A percentile compares a stretch with the other conserved stretches of the same genome.
Conservation (phyloP, 805 yeast genomes). For the Yarrowia phangngaensis region DNA sequence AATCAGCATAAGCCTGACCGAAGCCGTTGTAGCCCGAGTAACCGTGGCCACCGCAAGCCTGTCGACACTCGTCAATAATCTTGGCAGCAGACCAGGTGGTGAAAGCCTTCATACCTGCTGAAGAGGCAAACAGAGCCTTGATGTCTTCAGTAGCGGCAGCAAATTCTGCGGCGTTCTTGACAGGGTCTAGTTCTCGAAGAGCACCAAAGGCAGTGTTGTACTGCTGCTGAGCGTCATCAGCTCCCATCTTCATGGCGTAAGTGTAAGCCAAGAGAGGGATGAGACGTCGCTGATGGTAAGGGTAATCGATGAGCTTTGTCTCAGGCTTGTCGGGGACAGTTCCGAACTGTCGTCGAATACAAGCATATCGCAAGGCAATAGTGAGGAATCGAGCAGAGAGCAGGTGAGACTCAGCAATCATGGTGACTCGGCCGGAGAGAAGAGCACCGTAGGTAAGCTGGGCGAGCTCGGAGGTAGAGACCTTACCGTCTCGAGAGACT, state of each 20-base stretch:
- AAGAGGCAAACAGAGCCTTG: slow-evolving; percentile 74
- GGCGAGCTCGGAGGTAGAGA: slow-evolving; percentile 75
- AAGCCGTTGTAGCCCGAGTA: slow-evolving; percentile 87
- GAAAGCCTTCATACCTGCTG: slow-evolving; percentile 85
- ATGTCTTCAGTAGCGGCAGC: slow-evolving; percentile 51
- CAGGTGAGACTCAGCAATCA: slow-evolving; percentile 83
- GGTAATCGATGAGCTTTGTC: slow-evolving; percentile 75
- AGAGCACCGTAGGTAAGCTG: slow-evolving; percentile 86
- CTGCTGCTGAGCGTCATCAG: slow-evolving; percentile 51
- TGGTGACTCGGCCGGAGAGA: slow-evolving; percentile 81
- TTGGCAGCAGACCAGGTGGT: slow-evolving; percentile 81
- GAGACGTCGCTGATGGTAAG: slow-evolving; percentile 82
- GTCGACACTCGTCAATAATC: slow-evolving; percentile 84
- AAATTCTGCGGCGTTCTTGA: slow-evolving; percentile 48
- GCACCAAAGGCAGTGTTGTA: slow-evolving; percentile 45
- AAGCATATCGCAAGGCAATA: slow-evolving; percentile 83
- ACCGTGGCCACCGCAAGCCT: slow-evolving; percentile 95
- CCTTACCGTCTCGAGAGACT: slow-evolving; percentile 66
- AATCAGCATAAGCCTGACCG: slow-evolving; percentile 82
- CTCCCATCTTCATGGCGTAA: slow-evolving; percentile 70
- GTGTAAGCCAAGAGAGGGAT: slow-evolving; percentile 76
- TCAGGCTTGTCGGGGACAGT: slow-evolving; percentile 50
- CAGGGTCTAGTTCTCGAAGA: slow-evolving; percentile 48
- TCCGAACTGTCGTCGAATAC: slow-evolving; percentile 82
- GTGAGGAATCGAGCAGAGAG: slow-evolving; percentile 75